These are phyloP conservation scores for Oemleria cerasiformis DNA, from an alignment of 306 rosid species.

Conservation along the genomic window DNA sequence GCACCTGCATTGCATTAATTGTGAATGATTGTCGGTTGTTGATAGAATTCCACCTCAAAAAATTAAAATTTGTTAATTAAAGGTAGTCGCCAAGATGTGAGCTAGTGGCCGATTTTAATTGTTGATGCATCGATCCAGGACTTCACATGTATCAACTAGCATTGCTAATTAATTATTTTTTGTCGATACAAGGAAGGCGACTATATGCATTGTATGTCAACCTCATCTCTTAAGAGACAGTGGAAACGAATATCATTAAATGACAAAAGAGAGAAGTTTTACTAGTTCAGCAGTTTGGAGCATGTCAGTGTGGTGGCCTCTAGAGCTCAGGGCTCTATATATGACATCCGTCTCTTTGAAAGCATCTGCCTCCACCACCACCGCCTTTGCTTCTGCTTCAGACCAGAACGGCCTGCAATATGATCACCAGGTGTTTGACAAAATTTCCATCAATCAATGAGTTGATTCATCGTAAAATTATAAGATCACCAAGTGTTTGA, in stretches of 20 bases:
- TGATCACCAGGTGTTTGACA: background rate
- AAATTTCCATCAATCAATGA: conserved; percentile 23
- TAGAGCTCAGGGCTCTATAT: conserved; percentile 62
- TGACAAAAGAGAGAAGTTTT: background rate
- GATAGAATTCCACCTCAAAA: background rate
- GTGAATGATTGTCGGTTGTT: background rate
- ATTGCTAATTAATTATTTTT: too few species aligned
- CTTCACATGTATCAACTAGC: too few species aligned
- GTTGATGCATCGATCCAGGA: too few species aligned
- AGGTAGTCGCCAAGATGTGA: too few species aligned
- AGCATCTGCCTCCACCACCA: conserved; percentile 94
- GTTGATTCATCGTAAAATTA: too few species aligned
- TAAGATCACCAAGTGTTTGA: background rate
- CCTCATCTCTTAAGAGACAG: too few species aligned
- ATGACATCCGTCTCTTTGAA: conserved; percentile 82
- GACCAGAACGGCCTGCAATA: conserved; percentile 68
- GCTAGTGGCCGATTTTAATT: too few species aligned
- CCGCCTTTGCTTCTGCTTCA: conserved; percentile 51
- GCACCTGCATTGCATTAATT: conserved; percentile 47
- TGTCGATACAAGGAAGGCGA: too few species aligned
- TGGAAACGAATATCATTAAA: too few species aligned
- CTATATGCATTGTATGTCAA: too few species aligned
- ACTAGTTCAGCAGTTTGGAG: conserved; percentile 85
- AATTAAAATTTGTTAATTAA: too few species aligned
- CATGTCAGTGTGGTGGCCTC: conserved; percentile 75